Percentiles rank a stretch among this genome's conserved stretches.
These are phyloP conservation scores for Flaveria linearis DNA, from an alignment of 129 eudicot species.

Conservation along the genomic window DNA sequence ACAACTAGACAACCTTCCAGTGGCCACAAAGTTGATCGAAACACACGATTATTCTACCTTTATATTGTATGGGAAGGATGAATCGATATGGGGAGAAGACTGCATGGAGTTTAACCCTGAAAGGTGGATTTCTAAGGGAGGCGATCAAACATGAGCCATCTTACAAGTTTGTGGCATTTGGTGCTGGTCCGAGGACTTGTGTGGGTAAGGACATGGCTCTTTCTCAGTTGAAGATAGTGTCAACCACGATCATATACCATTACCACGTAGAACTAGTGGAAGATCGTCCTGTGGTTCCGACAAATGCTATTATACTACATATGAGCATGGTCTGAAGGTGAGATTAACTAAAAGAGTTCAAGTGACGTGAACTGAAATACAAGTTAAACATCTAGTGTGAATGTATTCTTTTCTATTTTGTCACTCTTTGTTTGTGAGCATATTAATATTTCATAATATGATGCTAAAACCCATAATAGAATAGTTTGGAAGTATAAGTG, in stretches of 20 bases:
- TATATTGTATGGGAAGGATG: slow-evolving; percentile 64
- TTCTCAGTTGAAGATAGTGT: slow-evolving; percentile 18
- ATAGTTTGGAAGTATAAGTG: neutral
- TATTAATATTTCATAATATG: neutral
- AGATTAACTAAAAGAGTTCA: neutral
- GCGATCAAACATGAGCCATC: slow-evolving; percentile 52
- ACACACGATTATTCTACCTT: slow-evolving; percentile 35
- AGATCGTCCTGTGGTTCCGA: neutral
- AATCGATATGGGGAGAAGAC: slow-evolving; percentile 55
- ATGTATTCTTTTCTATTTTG: neutral
- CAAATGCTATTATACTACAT: neutral
- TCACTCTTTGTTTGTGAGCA: neutral
- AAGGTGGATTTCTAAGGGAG: slow-evolving; percentile 32
- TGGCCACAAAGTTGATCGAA: slow-evolving; percentile 41
- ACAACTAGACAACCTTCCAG: slow-evolving; percentile 45
- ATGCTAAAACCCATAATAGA: neutral
- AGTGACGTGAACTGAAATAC: neutral
- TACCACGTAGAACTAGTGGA: slow-evolving; percentile 13
- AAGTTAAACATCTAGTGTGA: neutral
- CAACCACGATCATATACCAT: neutral
- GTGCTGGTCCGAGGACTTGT: slow-evolving; percentile 24
- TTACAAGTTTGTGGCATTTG: slow-evolving; percentile 51
- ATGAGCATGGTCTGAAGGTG: slow-evolving; percentile 24
- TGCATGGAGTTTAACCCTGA: slow-evolving; percentile 36
- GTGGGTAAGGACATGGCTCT: slow-evolving; percentile 27